Base-by-base conservation (phyloP, 1,284 basidiomycete species). In the Puccinia hordei region DNA sequence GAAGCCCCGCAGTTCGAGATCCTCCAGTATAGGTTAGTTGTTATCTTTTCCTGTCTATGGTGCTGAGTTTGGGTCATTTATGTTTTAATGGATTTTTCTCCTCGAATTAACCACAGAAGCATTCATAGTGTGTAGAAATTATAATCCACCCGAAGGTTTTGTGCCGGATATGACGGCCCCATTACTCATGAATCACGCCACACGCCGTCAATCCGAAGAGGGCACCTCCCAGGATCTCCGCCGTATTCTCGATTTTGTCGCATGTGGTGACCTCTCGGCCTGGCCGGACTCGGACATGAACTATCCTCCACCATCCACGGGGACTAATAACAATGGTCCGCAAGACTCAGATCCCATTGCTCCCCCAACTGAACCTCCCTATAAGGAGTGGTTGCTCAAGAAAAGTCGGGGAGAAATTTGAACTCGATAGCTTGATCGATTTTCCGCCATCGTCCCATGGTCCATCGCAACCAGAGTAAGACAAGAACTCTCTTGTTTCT, bases 71-170 rank as follows among this genome's bases (percentile, higher is more conserved):
- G 15, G 8, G 63, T 44, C 12, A 15, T 22, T 55, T 12, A 19
- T 30, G 24, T 53, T 22, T 30, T n/a, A 51, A 30, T 35, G 12
- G 0, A 69, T 38, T 41, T 80, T 17, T 81, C 73, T 41, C 82
- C 41, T 53, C 19, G 10, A 19, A 12, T 27, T n/a, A 33, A 73
- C 77, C 38, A 81, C 85, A 86, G 89, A 89, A 85, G 88, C 88
- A 1, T 89, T 89, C 83, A 85, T 89, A 35, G 87, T 89, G 24
- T 88, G 88, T 82, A 85, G 87, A 13, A 87, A 87, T 76, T 89
- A 88, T 83, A 84, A 86, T 49, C 84, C 86, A 5, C 80, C 83
- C 5, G 83, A 83, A 41, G 83, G 82, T 46, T 84, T 83, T 80
- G 76, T 81, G 24, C 83, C 83, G 46, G 83, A 83, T 49, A 80